Conservation (phyloP, 169 alveolate genomes). For the Plasmodium gallinaceum region DNA sequence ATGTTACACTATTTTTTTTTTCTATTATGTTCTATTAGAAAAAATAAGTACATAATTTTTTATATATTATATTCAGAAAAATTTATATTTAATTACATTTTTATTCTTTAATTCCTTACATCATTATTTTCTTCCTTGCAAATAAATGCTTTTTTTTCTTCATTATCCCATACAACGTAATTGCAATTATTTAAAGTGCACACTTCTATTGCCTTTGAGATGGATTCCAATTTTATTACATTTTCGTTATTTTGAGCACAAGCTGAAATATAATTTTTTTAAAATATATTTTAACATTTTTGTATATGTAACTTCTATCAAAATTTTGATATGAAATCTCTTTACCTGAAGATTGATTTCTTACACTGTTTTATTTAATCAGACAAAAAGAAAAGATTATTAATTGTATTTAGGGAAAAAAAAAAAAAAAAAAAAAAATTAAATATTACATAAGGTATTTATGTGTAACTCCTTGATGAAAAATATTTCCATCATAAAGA, state of each 20-base stretch:
- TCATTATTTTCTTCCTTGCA: constrained; percentile 22
- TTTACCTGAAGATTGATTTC: constrained; percentile 67
- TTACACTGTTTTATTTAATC: constrained; percentile 15
- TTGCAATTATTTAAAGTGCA: constrained; percentile 52
- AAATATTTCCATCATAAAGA: constrained; percentile 59
- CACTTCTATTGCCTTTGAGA: constrained; percentile 62
- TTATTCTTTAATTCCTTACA: not conserved
- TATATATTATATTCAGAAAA: not conserved
- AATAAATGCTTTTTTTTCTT: constrained; percentile 53
- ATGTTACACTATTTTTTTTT: constrained; percentile 38
- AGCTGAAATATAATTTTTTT: constrained; percentile 6
- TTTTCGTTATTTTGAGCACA: constrained; percentile 43
- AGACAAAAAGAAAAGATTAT: not conserved
- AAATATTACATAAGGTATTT: constrained; percentile 68
- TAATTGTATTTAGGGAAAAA: not conserved
- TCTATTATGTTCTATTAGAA: constrained; percentile 25
- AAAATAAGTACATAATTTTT: not conserved
- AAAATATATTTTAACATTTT: not conserved
- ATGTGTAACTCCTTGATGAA: constrained; percentile 77
- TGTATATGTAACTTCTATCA: not conserved
- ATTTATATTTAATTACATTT: too few species aligned
- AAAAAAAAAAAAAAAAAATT: constrained; percentile 2
- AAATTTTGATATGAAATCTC: not conserved
- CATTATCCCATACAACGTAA: constrained; percentile 58
- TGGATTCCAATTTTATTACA: constrained; percentile 30